Evolutionary conservation across 1,284 basidiomycete genomes (phyloP).

Genomic region (Moesziomyces aphidis): DNA sequence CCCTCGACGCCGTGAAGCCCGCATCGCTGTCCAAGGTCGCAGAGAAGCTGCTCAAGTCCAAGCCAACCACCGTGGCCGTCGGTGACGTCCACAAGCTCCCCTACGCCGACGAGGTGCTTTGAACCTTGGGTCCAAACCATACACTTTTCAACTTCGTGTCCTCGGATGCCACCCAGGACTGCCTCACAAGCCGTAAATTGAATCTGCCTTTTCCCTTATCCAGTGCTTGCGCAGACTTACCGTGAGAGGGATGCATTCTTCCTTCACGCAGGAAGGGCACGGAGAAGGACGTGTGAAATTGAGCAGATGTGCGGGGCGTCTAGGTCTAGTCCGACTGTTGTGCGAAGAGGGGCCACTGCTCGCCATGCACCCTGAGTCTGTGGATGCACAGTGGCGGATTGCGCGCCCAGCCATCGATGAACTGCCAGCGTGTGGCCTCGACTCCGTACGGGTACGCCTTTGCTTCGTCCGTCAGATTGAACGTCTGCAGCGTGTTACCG

Average conservation of each 20-base stretch:
- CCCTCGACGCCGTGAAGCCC: constrained; percentile 59
- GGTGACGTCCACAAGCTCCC: constrained; percentile 64
- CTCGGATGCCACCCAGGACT: too few relatives aligned
- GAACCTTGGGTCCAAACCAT: constrained; percentile 1
- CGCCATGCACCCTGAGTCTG: constrained; percentile 32
- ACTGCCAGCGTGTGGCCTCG: constrained; percentile 29
- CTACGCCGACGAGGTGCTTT: constrained; percentile 66
- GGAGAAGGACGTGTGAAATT: not conserved
- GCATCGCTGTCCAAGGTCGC: constrained; percentile 46
- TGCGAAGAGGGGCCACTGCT: constrained; percentile 26
- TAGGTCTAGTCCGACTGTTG: not conserved
- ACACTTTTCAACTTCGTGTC: not conserved
- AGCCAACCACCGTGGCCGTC: constrained; percentile 64
- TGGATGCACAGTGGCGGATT: constrained; percentile 38
- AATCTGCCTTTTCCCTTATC: not conserved
- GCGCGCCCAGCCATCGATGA: constrained; percentile 35
- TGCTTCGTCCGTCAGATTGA: constrained; percentile 32
- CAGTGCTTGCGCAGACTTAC: too few relatives aligned
- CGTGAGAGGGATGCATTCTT: too few relatives aligned
- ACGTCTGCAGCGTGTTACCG: constrained; percentile 37
- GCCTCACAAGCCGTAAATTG: not conserved
- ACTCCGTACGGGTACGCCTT: constrained; percentile 29
- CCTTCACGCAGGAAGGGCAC: not conserved
- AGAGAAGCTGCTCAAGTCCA: constrained; percentile 64
- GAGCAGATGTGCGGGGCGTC: not conserved